Base-by-base conservation (phyloP, 106 monocot genomes). In the Alisma plantagoaquatica region DNA sequence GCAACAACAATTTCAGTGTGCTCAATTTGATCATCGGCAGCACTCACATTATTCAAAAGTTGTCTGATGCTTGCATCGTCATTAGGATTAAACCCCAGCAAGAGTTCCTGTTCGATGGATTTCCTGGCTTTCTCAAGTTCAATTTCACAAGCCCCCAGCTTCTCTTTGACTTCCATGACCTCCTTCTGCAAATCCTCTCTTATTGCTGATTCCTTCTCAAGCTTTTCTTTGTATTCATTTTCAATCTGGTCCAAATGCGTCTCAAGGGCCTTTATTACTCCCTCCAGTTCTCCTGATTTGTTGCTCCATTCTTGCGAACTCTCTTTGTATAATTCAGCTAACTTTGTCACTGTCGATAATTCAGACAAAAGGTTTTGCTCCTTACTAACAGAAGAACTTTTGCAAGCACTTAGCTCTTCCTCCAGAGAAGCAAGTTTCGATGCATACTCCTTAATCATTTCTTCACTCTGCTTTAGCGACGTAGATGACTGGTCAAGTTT, bases 211-310 rank as follows among this genome's bases (percentile, higher is more conserved):
- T 90, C 98, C 26, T 74, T 79, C 25, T 98, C 90, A 58, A 98
- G 78, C 55, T 77, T 89, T 35, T 79, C 79, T 46, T 90, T 90
- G 65, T 74, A 77, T 46, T 86, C 89, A 72, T 66, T 78, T 79
- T 82, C 85, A 73, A 74, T 75, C 73, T 98, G 98, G 53, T 38
- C 56, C 47, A 90, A 43, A 71, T 98, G 90, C 57, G 71, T 86
- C 98, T 98, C 98, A 52, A 98, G 63, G 27, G 98, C 98, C 65
- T 90, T 98, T 25, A 98, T 84, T 22, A 90, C 98, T 70, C 98
- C 98, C 61, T 90, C 90, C 52, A 90, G 98, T 35, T 98, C 90
- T 45, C 79, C 82, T 20, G 89, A 72, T 48, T 98, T 98, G 70
- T 72, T 79, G 33, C 89, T 90, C 90, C 89, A 90, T 72, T 84